These are phyloP conservation scores for Nitzschia sp. DNA, from an alignment of 108 stramenopile genomes.

Conservation along the genomic window DNA sequence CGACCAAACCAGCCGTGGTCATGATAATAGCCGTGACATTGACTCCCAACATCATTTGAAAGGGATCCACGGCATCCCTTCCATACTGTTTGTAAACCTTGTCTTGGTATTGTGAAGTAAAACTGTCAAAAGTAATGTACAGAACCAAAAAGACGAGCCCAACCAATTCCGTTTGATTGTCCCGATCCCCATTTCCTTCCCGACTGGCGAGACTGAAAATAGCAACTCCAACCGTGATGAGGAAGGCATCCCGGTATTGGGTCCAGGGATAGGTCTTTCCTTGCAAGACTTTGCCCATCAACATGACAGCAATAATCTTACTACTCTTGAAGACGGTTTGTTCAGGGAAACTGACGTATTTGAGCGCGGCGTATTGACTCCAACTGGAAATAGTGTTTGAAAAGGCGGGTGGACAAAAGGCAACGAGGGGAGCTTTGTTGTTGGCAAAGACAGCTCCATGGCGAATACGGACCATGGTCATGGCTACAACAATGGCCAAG, in stretches of 20 bases:
- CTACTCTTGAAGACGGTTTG: conserved; percentile 96
- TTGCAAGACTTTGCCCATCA: conserved; percentile 90
- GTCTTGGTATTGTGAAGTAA: conserved; percentile 98
- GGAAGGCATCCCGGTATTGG: conserved; percentile 89
- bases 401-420: conserved; percentile 92
- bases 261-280: conserved; percentile 79
- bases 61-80: conserved; percentile 81
- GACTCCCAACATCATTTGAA: conserved; percentile 99
- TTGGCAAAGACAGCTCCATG: conserved; percentile 81
- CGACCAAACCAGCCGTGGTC: conserved; percentile 84
- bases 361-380: conserved; percentile 95
- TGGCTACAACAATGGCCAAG: conserved; percentile 90
- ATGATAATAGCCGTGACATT: conserved; percentile 93
- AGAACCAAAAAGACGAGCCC: conserved; percentile 90
- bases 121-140: conserved; percentile 94
- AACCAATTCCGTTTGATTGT: conserved; percentile 67
- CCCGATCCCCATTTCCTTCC: conserved; percentile 36
- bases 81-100: conserved; percentile 94
- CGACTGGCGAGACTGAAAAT: conserved; percentile 83
- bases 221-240: conserved; percentile 92
- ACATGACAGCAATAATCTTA: conserved; percentile 99
- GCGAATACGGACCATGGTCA: conserved; percentile 71
- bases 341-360: conserved; percentile 97
- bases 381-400: conserved; percentile 94
- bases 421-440: conserved; percentile 78